Percentiles rank a stretch among this genome's conserved stretches.
phyloP scores from a whole-genome alignment of 148 eudicot species.

The Rhododendron williamsianum region DNA sequence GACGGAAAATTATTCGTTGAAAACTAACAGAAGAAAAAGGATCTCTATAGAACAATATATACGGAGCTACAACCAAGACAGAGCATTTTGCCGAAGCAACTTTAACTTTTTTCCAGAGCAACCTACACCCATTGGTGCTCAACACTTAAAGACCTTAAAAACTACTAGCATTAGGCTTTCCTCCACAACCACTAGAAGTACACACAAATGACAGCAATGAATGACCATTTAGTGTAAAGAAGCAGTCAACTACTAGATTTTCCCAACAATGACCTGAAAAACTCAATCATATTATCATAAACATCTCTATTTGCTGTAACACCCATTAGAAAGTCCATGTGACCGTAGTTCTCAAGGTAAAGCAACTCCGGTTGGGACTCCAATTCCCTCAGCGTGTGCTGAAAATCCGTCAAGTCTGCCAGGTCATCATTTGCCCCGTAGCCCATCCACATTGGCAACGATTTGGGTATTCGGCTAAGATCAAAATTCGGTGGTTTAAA shows the following conservation, averaged over 20 bases:
- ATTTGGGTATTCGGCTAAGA: slow-evolving; percentile 58
- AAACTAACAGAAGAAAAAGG: neutral
- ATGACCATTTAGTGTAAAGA: neutral
- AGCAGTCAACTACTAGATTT: slow-evolving; percentile 29
- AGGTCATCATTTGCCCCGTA: slow-evolving; percentile 84
- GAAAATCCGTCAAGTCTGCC: slow-evolving; percentile 72
- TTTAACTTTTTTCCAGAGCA: neutral
- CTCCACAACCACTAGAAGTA: neutral
- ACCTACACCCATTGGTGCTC: neutral
- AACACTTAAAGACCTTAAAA: neutral
- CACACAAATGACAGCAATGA: neutral
- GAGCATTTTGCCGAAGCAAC: neutral
- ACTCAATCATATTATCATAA: slow-evolving; percentile 58
- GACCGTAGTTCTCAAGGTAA: slow-evolving; percentile 84
- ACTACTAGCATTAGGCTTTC: neutral
- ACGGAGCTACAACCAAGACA: neutral
- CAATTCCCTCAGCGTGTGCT: slow-evolving; percentile 64
- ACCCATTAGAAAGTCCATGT: slow-evolving; percentile 76
- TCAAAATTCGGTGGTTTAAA: slow-evolving; percentile 69
- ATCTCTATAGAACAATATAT: neutral
- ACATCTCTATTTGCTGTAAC: slow-evolving; percentile 62
- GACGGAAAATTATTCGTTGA: neutral
- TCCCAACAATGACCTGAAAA: slow-evolving; percentile 50
- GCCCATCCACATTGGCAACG: slow-evolving; percentile 89
- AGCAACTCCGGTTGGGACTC: slow-evolving; percentile 58